phyloP scores from a whole-genome alignment of 2,329 filamentous ascomycete species.

The Coleophoma eucalyptorum region DNA sequence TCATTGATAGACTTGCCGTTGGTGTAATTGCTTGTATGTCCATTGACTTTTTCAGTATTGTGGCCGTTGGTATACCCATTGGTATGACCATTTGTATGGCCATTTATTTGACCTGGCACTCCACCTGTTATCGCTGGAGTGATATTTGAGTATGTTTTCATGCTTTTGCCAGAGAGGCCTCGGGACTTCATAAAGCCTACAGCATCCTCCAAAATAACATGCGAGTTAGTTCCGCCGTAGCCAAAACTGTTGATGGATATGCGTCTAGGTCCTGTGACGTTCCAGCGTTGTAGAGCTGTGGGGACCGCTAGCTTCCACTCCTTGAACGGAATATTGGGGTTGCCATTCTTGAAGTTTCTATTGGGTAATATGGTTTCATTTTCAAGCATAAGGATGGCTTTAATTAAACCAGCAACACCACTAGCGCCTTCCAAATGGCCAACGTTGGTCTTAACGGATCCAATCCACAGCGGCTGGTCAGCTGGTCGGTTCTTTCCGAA shows the following conservation, averaged over 20 bases:
- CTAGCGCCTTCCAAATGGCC: constrained; percentile 20
- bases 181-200: neutral
- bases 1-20: too few species aligned
- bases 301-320: neutral
- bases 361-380: constrained; percentile 15
- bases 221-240: constrained; percentile 14
- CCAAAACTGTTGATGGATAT: constrained; percentile 19
- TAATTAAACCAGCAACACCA: constrained; percentile 1
- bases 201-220: constrained; percentile 8
- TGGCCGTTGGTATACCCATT: too few species aligned
- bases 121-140: too few species aligned
- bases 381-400: constrained; percentile 14
- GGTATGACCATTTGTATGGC: too few species aligned
- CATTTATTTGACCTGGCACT: too few species aligned
- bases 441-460: constrained; percentile 11
- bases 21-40: too few species aligned
- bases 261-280: constrained; percentile 1
- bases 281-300: constrained; percentile 2
- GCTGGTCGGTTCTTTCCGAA: neutral
- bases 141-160: neutral
- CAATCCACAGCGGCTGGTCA: constrained; percentile 1
- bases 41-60: too few species aligned
- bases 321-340: constrained; percentile 17
- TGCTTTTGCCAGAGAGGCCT: neutral
- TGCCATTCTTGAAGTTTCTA: constrained; percentile 25